A percentile compares a stretch with the other conserved stretches of the same genome.
Conservation (phyloP, 164 flowering plant genomes). For the Magnolia officinalis region DNA sequence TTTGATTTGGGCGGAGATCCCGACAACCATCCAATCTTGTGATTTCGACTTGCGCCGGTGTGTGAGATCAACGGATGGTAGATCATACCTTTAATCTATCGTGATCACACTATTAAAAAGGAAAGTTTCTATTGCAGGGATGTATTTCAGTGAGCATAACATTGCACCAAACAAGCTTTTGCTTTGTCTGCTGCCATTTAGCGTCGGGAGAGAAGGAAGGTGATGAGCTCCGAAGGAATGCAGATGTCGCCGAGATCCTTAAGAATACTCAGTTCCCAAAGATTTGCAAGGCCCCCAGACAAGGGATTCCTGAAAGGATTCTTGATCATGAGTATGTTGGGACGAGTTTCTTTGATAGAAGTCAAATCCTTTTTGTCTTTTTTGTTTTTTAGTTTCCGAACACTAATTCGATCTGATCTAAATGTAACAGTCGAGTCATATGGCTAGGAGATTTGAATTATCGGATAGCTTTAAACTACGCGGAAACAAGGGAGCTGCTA, state of each 20-base stretch:
- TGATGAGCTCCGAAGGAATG: constrained; percentile 75
- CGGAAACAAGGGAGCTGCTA: constrained; percentile 58
- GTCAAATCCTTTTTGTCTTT: background rate
- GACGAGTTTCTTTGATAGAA: background rate
- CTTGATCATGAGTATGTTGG: constrained; percentile 74
- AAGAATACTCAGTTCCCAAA: constrained; percentile 64
- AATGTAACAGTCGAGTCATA: constrained; percentile 59
- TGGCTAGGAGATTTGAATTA: constrained; percentile 98
- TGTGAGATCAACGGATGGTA: too few species aligned
- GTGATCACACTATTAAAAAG: too few species aligned
- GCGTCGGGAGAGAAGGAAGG: constrained; percentile 99
- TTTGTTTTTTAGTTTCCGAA: background rate
- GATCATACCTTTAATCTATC: too few species aligned
- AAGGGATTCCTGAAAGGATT: constrained; percentile 61
- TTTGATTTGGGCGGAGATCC: too few species aligned
- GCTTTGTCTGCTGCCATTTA: constrained; percentile 90
- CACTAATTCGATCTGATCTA: background rate
- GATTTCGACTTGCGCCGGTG: too few species aligned
- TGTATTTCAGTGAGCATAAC: constrained; percentile 93
- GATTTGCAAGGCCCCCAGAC: constrained; percentile 51
- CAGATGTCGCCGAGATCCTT: constrained; percentile 75
- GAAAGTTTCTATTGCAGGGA: constrained; percentile 48
- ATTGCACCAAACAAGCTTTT: constrained; percentile 79
- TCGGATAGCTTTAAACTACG: constrained; percentile 74
- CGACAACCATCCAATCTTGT: too few species aligned